phyloP scores from a whole-genome alignment of 2,329 filamentous ascomycete species.

The Penicillium sp. region DNA sequence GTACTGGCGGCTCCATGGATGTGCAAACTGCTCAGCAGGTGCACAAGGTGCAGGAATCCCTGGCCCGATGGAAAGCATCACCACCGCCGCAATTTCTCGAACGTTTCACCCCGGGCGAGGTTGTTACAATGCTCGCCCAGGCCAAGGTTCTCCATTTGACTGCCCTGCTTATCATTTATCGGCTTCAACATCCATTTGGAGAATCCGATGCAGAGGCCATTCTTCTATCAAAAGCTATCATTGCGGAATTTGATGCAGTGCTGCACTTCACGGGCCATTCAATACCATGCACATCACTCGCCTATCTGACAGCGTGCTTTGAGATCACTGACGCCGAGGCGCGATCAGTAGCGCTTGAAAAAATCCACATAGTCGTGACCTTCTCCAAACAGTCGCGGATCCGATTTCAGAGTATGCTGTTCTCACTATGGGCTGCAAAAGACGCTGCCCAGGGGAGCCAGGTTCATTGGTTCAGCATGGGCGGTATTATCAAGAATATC shows the following conservation, averaged over 20 bases:
- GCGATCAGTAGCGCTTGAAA: background rate
- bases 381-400: slow-evolving; percentile 15
- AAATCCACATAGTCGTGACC: slow-evolving; percentile 1
- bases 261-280: slow-evolving; percentile 6
- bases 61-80: slow-evolving; percentile 9
- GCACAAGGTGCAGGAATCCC: background rate
- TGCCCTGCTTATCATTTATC: slow-evolving; percentile 14
- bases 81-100: slow-evolving; percentile 7
- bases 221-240: slow-evolving; percentile 7
- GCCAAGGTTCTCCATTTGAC: slow-evolving; percentile 11
- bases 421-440: slow-evolving; percentile 7
- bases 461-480: slow-evolving; percentile 13
- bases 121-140: slow-evolving; percentile 11
- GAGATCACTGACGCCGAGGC: slow-evolving; percentile 1
- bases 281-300: slow-evolving; percentile 12
- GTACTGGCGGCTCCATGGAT: background rate
- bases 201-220: slow-evolving; percentile 2
- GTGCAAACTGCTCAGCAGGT: background rate
- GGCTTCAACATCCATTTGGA: slow-evolving; percentile 10
- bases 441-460: background rate
- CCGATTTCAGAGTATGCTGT: background rate
- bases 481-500: background rate
- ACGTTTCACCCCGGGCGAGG: slow-evolving; percentile 9
- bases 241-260: slow-evolving; percentile 11
- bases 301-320: slow-evolving; percentile 14